These are phyloP conservation scores for Ganoderma leucocontextum DNA, from an alignment of 1,284 basidiomycete species.

Conservation along the genomic window DNA sequence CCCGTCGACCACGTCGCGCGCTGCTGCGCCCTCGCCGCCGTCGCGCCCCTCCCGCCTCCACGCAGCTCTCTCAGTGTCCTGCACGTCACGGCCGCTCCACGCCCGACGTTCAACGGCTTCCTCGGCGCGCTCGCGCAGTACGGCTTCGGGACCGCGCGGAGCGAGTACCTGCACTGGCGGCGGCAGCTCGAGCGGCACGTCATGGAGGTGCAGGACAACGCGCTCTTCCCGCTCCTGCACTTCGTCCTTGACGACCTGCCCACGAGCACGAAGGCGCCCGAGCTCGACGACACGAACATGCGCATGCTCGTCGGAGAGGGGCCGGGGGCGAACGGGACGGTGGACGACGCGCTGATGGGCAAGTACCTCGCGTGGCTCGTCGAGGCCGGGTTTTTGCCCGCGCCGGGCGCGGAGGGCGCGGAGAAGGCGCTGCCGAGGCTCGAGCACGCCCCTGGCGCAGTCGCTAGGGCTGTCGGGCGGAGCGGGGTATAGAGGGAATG, in stretches of 20 bases:
- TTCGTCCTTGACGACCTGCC: slow-evolving; percentile 98
- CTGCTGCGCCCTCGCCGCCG: slow-evolving; percentile 78
- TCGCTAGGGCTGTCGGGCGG: slow-evolving; percentile 55
- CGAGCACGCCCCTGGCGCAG: slow-evolving; percentile 32
- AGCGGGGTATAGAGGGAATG: slow-evolving; percentile 44
- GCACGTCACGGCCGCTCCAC: slow-evolving; percentile 89
- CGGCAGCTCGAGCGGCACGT: slow-evolving; percentile 94
- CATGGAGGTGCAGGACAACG: slow-evolving; percentile 93
- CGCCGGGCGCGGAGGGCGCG: slow-evolving; percentile 53
- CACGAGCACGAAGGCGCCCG: slow-evolving; percentile 94
- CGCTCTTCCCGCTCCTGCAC: slow-evolving; percentile 96
- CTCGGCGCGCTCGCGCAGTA: slow-evolving; percentile 80
- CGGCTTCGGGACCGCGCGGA: slow-evolving; percentile 82
- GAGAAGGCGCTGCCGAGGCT: slow-evolving; percentile 57
- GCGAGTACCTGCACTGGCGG: slow-evolving; percentile 95
- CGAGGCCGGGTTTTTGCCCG: slow-evolving; percentile 84
- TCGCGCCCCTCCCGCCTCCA: slow-evolving; percentile 55
- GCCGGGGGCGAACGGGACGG: slow-evolving; percentile 63
- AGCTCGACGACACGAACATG: slow-evolving; percentile 91
- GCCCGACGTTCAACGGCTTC: slow-evolving; percentile 91
- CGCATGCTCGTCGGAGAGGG: slow-evolving; percentile 65
- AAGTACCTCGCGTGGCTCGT: slow-evolving; percentile 96
- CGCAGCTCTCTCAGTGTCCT: slow-evolving; percentile 72
- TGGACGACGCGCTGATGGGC: slow-evolving; percentile 83
- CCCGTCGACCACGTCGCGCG: slow-evolving; percentile 97